Evolutionary conservation across 2,329 filamentous ascomycete species (phyloP), one percentile per base, ranked within the genome.

Genomic region (Aspergillus flavus): DNA sequence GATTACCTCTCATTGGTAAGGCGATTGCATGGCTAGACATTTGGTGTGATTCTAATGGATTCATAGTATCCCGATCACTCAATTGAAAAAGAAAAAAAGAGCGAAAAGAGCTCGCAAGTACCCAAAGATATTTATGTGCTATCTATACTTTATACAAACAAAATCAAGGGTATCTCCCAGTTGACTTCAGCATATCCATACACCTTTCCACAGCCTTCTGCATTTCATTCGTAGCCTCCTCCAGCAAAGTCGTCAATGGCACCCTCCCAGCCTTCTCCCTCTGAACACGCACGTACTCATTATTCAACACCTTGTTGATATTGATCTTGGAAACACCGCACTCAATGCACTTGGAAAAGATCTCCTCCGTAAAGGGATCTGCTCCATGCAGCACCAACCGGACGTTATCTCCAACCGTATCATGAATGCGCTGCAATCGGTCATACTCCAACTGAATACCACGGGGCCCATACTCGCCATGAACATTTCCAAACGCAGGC

Each of bases 401-500:
- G 11, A 87, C 84, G 52, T 79, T 73, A 39, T 79, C 78, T 0
- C 81, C 81, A 5, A 85, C 82, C 57, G 81, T 77, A 57, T 81
- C 76, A 59, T 83, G 79, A 60, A 88, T 85, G 5, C 75, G 74
- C 46, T 77, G 72, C 61, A 87, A 72, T 62, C 84, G 76, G 23
- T 83, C 85, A 73, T 86, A 89, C 70, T 91, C 88, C 21, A 90
- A 75, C 73, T 84, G 81, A 28, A 88, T 86, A 0, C 89, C 90
- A 19, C 85, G 78, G 0, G 86, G 84, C 0, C 89, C 89, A 76
- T 93, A 92, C 69, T 88, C 86, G 6, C 90, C 90, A 76, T 93
- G 90, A 52, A 93, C 87, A 70, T 92, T 93, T 4, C 90, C 90
- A 78, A 93, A 91, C 0, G 89, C 89, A 0, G 90, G 91, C 3